Conservation (phyloP, 2,329 filamentous ascomycete species). For the Chaetomium olivaceum region DNA sequence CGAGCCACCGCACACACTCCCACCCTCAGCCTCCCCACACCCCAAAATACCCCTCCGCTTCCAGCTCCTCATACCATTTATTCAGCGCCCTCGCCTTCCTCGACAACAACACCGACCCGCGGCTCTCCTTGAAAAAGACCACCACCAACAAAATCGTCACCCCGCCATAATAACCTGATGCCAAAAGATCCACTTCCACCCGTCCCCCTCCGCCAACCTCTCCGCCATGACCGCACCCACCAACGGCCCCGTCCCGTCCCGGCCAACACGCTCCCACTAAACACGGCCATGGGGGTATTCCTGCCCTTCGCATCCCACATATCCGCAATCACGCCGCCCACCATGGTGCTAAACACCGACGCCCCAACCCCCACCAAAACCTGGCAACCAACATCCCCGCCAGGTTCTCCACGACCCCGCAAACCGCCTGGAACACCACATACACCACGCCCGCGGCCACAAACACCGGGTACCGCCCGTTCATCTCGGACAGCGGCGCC, state of each 20-base stretch:
- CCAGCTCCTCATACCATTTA: slow-evolving; percentile 73
- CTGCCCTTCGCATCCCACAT: slow-evolving; percentile 76
- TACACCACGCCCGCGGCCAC: slow-evolving; percentile 71
- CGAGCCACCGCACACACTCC: neutral
- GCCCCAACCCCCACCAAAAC: slow-evolving; percentile 77
- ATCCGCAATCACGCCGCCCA: slow-evolving; percentile 88
- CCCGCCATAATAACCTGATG: slow-evolving; percentile 71
- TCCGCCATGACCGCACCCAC: slow-evolving; percentile 69
- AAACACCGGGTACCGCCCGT: slow-evolving; percentile 83
- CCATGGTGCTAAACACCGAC: slow-evolving; percentile 81
- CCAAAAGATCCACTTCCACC: slow-evolving; percentile 89
- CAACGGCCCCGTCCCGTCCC: slow-evolving; percentile 78
- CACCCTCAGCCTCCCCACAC: slow-evolving; percentile 40
- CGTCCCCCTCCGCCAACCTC: slow-evolving; percentile 45
- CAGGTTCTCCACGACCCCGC: slow-evolving; percentile 68
- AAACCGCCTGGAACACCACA: slow-evolving; percentile 69
- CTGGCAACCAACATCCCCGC: slow-evolving; percentile 74
- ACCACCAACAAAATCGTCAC: slow-evolving; percentile 64
- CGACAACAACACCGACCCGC: slow-evolving; percentile 76
- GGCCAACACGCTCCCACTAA: slow-evolving; percentile 74
- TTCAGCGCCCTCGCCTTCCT: slow-evolving; percentile 75
- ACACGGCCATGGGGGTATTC: slow-evolving; percentile 88
- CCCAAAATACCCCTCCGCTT: slow-evolving; percentile 61
- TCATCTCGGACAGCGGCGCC: slow-evolving; percentile 84
- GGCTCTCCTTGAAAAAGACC: slow-evolving; percentile 76